These are phyloP conservation scores for Eucalyptus shirleyi DNA, from an alignment of 345 rosid genomes.

Conservation along the genomic window DNA sequence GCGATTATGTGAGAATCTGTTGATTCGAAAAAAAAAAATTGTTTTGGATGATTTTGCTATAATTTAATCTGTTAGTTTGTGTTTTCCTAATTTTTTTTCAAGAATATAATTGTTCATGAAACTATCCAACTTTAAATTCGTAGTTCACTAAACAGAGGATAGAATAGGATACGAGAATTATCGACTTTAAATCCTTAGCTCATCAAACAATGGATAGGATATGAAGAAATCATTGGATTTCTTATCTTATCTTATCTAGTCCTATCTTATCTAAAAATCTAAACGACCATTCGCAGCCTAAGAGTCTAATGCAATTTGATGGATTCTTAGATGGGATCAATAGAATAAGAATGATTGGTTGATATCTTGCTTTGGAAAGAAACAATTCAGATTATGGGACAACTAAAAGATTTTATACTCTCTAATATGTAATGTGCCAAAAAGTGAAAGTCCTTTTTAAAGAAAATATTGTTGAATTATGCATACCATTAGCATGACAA, in stretches of 20 bases:
- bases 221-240: rapidly evolving
- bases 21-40: no score
- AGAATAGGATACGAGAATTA: no score
- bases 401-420: neutral
- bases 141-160: no score
- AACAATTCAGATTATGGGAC: neutral
- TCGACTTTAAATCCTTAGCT: rapidly evolving
- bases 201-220: no score
- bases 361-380: neutral
- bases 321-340: neutral
- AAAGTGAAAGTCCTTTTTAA: neutral
- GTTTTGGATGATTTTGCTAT: no score
- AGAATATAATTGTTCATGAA: no score
- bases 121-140: no score
- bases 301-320: neutral
- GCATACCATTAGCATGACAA: neutral
- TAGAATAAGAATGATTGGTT: neutral
- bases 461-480: neutral
- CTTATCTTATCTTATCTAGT: rapidly evolving
- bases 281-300: neutral
- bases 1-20: no score
- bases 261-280: rapidly evolving
- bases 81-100: no score
- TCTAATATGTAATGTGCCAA: neutral
- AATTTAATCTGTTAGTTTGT: no score